Evolutionary conservation across 345 rosid species (phyloP).

Genomic region (Euphorbia tirucalli): DNA sequence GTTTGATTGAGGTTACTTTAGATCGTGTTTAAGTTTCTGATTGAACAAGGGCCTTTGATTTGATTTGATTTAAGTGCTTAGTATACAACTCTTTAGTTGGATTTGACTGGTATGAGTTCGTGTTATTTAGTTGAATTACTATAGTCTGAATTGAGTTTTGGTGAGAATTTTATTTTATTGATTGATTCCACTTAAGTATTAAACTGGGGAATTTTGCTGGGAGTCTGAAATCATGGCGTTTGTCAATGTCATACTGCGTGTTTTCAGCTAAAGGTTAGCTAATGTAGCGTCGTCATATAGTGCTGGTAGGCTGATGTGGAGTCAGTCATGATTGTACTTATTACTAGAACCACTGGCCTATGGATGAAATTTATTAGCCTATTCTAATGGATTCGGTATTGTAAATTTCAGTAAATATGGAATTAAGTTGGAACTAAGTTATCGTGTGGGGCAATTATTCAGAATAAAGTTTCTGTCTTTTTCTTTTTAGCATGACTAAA

Average conservation of each 20-base stretch:
- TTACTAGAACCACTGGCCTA: neutral
- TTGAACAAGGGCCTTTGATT: constrained; percentile 5
- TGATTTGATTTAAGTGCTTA: constrained; percentile 2
- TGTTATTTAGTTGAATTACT: neutral
- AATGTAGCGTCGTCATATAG: neutral
- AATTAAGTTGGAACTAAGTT: neutral
- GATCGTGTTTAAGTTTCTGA: constrained; percentile 16
- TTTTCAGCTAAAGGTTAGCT: constrained; percentile 3
- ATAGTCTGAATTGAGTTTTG: neutral
- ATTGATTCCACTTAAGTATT: neutral
- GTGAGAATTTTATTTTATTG: neutral
- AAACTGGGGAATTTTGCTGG: neutral
- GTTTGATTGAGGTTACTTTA: constrained; percentile 2
- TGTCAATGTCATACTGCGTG: neutral
- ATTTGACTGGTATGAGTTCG: neutral
- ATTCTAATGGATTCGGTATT: neutral
- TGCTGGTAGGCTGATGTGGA: neutral
- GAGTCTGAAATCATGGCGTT: neutral
- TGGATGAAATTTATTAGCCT: neutral
- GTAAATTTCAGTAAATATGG: neutral
- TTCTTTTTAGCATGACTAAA: neutral
- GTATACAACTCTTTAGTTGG: constrained; percentile 1
- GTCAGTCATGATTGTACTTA: neutral
- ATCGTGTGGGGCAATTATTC: neutral
- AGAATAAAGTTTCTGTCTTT: neutral